Evolutionary conservation across 495 filamentous ascomycete species (phyloP).

Genomic region (Cenococcum geophilum): DNA sequence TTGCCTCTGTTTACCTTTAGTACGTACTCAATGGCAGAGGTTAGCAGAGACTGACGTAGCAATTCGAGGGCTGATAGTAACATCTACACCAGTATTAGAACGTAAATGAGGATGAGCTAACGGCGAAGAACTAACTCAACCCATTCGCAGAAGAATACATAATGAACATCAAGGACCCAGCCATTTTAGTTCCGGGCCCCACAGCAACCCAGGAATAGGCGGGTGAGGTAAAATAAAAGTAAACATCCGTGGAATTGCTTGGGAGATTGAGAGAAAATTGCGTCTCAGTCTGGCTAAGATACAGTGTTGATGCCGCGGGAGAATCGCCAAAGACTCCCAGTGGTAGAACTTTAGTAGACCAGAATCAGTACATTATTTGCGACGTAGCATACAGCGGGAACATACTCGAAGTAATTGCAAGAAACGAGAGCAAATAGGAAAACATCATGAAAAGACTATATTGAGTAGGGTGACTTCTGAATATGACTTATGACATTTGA

Average conservation of each 20-base stretch:
- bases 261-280: slow-evolving; percentile 28
- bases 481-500: neutral
- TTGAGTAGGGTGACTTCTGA: neutral
- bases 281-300: slow-evolving; percentile 22
- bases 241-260: slow-evolving; percentile 19
- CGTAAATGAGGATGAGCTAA: neutral
- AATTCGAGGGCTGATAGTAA: slow-evolving; percentile 30
- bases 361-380: neutral
- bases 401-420: neutral
- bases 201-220: slow-evolving; percentile 30
- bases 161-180: slow-evolving; percentile 23
- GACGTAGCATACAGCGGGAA: neutral
- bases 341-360: neutral
- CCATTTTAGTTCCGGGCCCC: slow-evolving; percentile 25
- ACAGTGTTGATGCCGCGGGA: slow-evolving; percentile 25
- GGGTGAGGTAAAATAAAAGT: slow-evolving; percentile 25
- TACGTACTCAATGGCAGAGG: neutral
- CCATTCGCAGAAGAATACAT: slow-evolving; percentile 25
- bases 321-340: neutral
- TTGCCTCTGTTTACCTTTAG: slow-evolving; percentile 11
- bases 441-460: neutral
- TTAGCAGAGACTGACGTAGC: slow-evolving; percentile 8
- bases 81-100: slow-evolving; percentile 17
- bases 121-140: slow-evolving; percentile 11
- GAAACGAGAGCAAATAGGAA: neutral